phyloP scores from a whole-genome alignment of 176 grass and related monocot genomes.

The Puccinellia tenuiflora region DNA sequence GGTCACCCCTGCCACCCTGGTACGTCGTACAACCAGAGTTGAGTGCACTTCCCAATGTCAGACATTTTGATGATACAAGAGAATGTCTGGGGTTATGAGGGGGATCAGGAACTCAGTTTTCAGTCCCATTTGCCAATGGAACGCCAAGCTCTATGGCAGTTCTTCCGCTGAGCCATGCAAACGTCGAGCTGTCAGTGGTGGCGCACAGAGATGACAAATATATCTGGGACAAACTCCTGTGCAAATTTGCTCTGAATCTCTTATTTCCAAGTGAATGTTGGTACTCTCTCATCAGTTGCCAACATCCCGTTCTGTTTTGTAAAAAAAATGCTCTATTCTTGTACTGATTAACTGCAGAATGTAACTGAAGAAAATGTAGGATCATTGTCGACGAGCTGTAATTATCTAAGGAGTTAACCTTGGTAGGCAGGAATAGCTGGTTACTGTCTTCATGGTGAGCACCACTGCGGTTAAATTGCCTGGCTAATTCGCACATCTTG shows the following conservation, averaged over 20 bases:
- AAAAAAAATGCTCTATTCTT: not conserved
- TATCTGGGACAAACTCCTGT: slow-evolving; percentile 40
- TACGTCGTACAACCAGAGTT: too few species aligned
- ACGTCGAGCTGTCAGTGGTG: too few species aligned
- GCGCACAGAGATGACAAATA: slow-evolving; percentile 32
- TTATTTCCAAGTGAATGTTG: not conserved
- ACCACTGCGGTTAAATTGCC: not conserved
- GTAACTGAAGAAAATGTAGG: slow-evolving; percentile 14
- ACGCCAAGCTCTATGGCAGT: too few species aligned
- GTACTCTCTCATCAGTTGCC: not conserved
- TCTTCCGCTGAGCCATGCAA: too few species aligned
- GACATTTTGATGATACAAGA: too few species aligned
- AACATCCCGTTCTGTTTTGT: not conserved
- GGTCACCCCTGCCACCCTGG: too few species aligned
- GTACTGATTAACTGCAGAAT: not conserved
- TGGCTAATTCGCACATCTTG: not conserved
- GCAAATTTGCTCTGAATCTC: slow-evolving; percentile 20
- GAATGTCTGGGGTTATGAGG: too few species aligned
- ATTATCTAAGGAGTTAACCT: not conserved
- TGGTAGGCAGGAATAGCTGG: not conserved
- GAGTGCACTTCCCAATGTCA: too few species aligned
- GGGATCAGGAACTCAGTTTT: too few species aligned
- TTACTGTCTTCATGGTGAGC: not conserved
- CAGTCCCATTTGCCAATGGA: too few species aligned
- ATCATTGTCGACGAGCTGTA: not conserved